Base-by-base conservation (phyloP, 1,284 basidiomycete species). In the Cutaneotrichosporon cavernicola region DNA sequence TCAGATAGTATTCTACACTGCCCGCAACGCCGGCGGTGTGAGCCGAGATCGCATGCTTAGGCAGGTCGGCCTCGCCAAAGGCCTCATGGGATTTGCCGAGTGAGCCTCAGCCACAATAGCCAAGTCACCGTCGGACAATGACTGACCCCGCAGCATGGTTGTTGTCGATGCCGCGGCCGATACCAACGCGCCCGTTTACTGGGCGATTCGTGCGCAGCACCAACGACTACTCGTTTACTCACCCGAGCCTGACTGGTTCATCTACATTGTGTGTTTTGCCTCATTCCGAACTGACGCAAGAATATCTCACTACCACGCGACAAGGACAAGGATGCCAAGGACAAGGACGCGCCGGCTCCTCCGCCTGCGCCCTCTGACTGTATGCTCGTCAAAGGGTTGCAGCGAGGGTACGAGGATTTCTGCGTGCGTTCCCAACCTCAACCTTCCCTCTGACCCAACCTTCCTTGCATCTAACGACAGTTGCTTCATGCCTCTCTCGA, bases 1-100 rank as follows among this genome's bases (percentile, higher is more conserved):
- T 6, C 77, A 79, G 70, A 78, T 79, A 51, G 52, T 78, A 2
- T 79, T 78, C 63, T 79, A 79, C 67, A 79, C 76, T 16, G 71
- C 71, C 6, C 64, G 70, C 32, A 69, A 73, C 43, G 69, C 67
- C 4, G 70, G 72, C 6, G 67, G 72, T 16, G 75, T 79, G 18
- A 75, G 71, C 62, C 62, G 77, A 51, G 74, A 78, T 65, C 71
- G 62, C 40, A 79, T 78, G 77, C 65, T 79, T 56, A 66, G 76
- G 61, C 76, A 79, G 67, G 74, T 75, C 7, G 76, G 77, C 10
- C 64, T 79, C 6, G 73, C 74, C 7, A 78, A 75, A 64, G 77
- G 77, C 14, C 57, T 79, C 13, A 78, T 77, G 74, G 73, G 75
- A 5, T 78, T 79, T 61, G 66, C 69, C 13, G 73, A 76, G 74